Evolutionary conservation across 768 basidiomycete genomes (phyloP).

Genomic region (Mycena amicta): DNA sequence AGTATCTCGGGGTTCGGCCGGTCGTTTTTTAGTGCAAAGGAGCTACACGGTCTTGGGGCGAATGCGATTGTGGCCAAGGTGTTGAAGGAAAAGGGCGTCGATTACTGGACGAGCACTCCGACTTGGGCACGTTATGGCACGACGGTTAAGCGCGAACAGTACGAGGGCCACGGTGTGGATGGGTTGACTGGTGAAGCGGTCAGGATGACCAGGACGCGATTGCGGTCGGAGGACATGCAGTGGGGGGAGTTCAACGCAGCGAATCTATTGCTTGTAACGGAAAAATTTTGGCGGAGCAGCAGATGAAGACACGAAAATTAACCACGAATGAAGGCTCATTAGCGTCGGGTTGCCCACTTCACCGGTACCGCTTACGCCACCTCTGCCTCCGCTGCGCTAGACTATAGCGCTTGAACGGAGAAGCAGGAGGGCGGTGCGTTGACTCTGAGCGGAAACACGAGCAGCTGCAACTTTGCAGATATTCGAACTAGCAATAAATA

Average conservation of each 20-base stretch:
- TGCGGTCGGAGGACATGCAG: conserved; percentile 3
- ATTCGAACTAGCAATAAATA: too few species aligned
- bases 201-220: conserved; percentile 10
- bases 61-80: conserved; percentile 14
- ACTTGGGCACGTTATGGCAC: conserved; percentile 19
- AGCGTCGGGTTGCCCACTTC: too few species aligned
- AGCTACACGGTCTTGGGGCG: conserved; percentile 13
- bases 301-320: too few species aligned
- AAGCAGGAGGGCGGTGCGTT: too few species aligned
- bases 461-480: too few species aligned
- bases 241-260: conserved; percentile 21
- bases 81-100: conserved; percentile 14
- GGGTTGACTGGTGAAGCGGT: conserved; percentile 12
- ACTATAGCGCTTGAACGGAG: too few species aligned
- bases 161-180: conserved; percentile 3
- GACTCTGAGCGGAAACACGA: too few species aligned
- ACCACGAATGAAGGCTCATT: too few species aligned
- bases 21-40: conserved; percentile 11
- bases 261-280: conserved; percentile 10
- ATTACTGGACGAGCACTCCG: conserved; percentile 19
- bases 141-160: conserved; percentile 17
- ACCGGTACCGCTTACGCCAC: too few species aligned
- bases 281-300: conserved; percentile 15
- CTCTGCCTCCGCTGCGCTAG: too few species aligned
- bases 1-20: conserved; percentile 17